Evolutionary conservation across 2,329 filamentous ascomycete genomes (phyloP), one percentile per base, ranked within the genome.

Genomic region (Leptographium procerum): DNA sequence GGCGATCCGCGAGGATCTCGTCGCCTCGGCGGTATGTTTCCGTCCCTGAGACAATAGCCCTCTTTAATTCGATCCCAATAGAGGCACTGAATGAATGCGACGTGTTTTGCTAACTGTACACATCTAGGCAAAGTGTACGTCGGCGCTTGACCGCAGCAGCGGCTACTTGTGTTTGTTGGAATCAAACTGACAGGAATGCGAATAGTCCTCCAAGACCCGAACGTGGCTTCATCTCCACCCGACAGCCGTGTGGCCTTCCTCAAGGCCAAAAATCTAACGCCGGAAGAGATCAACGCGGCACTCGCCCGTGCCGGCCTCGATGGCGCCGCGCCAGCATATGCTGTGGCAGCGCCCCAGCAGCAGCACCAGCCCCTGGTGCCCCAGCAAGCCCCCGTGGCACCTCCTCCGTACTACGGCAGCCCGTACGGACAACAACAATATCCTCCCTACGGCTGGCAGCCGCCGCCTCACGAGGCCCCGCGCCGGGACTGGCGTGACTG

Each of bases 401-500:
- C 73, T 61, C 73, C 74, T 43, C 70, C 71, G 53, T 75, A 75
- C 63, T 77, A 78, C 65, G 73, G 73, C 50, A 70, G 71, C 57
- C 79, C 79, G 58, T 61, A 61, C 13, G 61, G 56, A 28, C 72
- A 73, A 57, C 70, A 76, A 55, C 78, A 77, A 61, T 74, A 79
- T 60, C 74, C 70, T 24, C 73, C 73, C 1, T 77, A 77, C 59
- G 75, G 78, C 64, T 85, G 82, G 82, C 82, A 83, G 66, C 77
- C 76, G 33, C 74, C 72, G 31, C 56, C 81, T 4, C 79, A 79
- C 1, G 77, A 80, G 58, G 73, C 84, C 2, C 91, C 91, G 3
- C 86, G 84, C 69, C 80, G 94, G 68, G 94, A 99, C 73, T 99
- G 94, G 94, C 83, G 95, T 61, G 94, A 99, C 70, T 97, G 91